Base-by-base conservation (phyloP, 2,329 filamentous ascomycete species). In the Calonectria henricotiae region DNA sequence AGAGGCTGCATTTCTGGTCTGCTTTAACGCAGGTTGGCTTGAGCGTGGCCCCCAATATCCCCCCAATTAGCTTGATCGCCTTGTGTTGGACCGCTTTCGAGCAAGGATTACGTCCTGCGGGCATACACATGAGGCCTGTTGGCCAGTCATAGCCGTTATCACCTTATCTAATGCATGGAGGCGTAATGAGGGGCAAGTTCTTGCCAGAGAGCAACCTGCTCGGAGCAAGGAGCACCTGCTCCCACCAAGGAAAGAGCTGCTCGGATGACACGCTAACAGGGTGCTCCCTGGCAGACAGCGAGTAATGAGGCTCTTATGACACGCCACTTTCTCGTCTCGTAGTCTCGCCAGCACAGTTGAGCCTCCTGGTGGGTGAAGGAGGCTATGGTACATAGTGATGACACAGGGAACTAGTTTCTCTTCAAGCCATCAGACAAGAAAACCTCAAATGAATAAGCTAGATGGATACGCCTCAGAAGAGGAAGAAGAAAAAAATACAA, bases 221-320 rank as follows among this genome's bases (percentile, higher is more conserved):
- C 49, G 12, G 49, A 37, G 49, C 49, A 55, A 55, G 20, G 47
- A 51, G 47, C 47, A 51, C 20, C 3, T 51, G 47, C 47, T 32
- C 25, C 47, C 25, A 27, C 47, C 47, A 51, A 51, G 17, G 37
- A 44, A 35, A 25, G n/a, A 4, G 23, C 15, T 39, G 30, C 55
- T 32, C 35, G 7, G 9, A 30, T 5, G 15, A 15, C 55, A 20
- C 25, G 20, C 23, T 44, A 15, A 15, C 39, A 61, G 39, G 27
- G 17, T 46, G 4, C 9, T 23, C n/a, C 43, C n/a, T 46, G 20
- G n/a, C 5, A 46, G n/a, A 23, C 4, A 23, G 43, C n/a, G 4
- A 11, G 8, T 3, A 39, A 23, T 17, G 20, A 23, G n/a, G 6
- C 12, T 37, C 32, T 15, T n/a, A 25, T 39, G 35, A 37, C 20